Evolutionary conservation across 306 rosid species (phyloP).

Genomic region (Datisca glomerata): DNA sequence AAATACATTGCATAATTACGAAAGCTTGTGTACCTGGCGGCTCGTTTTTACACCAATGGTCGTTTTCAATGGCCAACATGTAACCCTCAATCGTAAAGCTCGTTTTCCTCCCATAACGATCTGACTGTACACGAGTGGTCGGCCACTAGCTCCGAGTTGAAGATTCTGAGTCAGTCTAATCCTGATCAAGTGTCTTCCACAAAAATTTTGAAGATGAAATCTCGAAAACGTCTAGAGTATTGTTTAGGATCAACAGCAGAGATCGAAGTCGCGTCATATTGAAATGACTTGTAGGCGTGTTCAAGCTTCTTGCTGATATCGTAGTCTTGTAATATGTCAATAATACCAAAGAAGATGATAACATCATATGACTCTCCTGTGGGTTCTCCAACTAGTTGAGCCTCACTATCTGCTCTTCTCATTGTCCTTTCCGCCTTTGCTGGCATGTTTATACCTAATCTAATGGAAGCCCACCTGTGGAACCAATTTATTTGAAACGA

Average conservation of each 20-base stretch:
- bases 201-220: slow-evolving; percentile 80
- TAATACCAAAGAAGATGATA: slow-evolving; percentile 65
- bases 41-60: too few species aligned
- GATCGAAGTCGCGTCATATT: slow-evolving; percentile 75
- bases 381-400: slow-evolving; percentile 74
- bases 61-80: too few species aligned
- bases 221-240: slow-evolving; percentile 86
- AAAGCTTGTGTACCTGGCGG: too few species aligned
- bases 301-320: slow-evolving; percentile 93
- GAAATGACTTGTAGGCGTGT: slow-evolving; percentile 92
- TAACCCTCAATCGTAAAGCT: too few species aligned
- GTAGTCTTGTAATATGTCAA: slow-evolving; percentile 92
- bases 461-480: slow-evolving; percentile 45
- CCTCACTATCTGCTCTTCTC: slow-evolving; percentile 37
- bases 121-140: too few species aligned
- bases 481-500: too few species aligned
- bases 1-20: too few species aligned
- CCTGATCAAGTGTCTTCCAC: slow-evolving; percentile 69
- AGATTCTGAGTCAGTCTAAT: too few species aligned
- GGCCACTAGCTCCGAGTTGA: too few species aligned
- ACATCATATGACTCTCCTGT: slow-evolving; percentile 68
- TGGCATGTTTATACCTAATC: slow-evolving; percentile 76
- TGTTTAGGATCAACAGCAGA: slow-evolving; percentile 97
- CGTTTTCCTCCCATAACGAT: too few species aligned
- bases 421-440: slow-evolving; percentile 55